These are phyloP conservation scores for Mycotypha africana DNA, from an alignment of 371 early-diverging fungal genomes.

Conservation along the genomic window DNA sequence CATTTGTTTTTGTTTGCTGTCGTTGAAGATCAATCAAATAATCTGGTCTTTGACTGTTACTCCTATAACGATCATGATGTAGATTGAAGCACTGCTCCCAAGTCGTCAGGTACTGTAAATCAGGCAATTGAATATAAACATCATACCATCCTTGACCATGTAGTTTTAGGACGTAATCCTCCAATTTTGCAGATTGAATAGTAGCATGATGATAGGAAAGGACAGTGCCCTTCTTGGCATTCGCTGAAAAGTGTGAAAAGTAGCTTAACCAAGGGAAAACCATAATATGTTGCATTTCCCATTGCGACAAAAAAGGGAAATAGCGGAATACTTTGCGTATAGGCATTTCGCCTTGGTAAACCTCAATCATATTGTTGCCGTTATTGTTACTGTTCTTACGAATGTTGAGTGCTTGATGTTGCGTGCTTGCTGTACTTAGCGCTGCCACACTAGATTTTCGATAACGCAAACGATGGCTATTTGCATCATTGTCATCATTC, in stretches of 20 bases:
- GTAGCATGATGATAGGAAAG: conserved; percentile 42
- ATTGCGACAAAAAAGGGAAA: conserved; percentile 47
- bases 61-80: too few relatives aligned
- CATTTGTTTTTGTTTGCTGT: neutral
- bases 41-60: conserved; percentile 17
- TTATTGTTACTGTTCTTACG: neutral
- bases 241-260: conserved; percentile 48
- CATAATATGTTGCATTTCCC: conserved; percentile 56
- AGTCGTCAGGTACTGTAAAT: conserved; percentile 35
- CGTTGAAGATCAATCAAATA: conserved; percentile 5
- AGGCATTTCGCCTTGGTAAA: conserved; percentile 49
- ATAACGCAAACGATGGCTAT: too few relatives aligned
- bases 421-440: conserved; percentile 1
- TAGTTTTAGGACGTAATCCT: conserved; percentile 49
- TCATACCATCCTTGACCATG: conserved; percentile 44
- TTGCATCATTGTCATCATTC: too few relatives aligned
- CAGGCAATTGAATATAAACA: conserved; percentile 47
- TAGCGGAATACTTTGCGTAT: conserved; percentile 48
- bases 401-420: too few relatives aligned
- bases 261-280: conserved; percentile 51
- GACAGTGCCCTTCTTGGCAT: conserved; percentile 40
- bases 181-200: conserved; percentile 38
- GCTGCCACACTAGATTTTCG: conserved; percentile 12
- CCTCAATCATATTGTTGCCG: conserved; percentile 19
- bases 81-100: conserved; percentile 44